These are phyloP conservation scores for Abrus precatorius DNA, from an alignment of 306 rosid species.

Conservation along the genomic window DNA sequence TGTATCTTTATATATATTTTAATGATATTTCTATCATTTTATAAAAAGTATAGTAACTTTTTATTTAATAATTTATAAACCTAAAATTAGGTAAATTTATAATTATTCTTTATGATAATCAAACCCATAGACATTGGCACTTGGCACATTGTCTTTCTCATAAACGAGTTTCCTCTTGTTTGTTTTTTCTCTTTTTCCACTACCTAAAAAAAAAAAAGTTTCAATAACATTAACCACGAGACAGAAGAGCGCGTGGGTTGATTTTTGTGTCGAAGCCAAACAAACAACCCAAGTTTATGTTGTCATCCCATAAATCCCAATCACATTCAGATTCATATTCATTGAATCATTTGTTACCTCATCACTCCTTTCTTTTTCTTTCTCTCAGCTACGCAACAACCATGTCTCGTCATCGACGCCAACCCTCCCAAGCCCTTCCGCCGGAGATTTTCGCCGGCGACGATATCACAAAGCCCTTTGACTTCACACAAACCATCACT, in stretches of 20 bases:
- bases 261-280: background rate
- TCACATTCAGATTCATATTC: background rate
- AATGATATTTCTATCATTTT: no score
- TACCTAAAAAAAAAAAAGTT: no score
- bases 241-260: constrained; percentile 25
- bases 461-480: constrained; percentile 31
- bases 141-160: constrained; percentile 8
- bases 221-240: background rate
- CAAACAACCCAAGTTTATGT: background rate
- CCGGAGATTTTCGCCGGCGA: constrained; percentile 49
- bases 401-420: constrained; percentile 60
- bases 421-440: constrained; percentile 47
- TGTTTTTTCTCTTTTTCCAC: background rate
- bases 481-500: background rate
- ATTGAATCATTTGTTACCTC: background rate
- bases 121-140: background rate
- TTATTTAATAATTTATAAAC: no score
- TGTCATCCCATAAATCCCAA: constrained; percentile 1
- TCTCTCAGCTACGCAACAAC: background rate
- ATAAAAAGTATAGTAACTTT: no score
- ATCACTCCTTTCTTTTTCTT: background rate
- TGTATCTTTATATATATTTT: no score
- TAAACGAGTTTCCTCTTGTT: background rate
- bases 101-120: no score
- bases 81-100: no score